Base-by-base conservation (phyloP, 345 rosid genomes). In the Noccaea bulbosa region DNA sequence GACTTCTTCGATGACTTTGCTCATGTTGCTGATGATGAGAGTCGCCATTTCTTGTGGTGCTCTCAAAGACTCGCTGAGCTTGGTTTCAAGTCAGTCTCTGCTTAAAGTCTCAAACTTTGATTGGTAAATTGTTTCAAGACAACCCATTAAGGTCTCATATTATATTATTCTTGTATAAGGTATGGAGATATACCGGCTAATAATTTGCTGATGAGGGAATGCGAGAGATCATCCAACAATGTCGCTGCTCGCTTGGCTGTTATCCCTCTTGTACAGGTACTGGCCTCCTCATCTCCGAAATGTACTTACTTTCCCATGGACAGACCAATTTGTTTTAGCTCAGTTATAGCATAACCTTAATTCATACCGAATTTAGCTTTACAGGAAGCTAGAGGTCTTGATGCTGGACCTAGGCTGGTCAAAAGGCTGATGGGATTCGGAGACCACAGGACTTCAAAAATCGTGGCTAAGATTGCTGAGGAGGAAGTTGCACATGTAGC, bases 401-500 rank as follows among this genome's bases (percentile, higher is more conserved):
- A 93, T 79, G 97, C 98, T 73, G 98, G 97, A 73, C 97, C 97
- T 53, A 89, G 98, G 56, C 81, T 93, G 49, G 97, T 90, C 62
- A 85, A 91, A 77, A 91, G 76, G 67, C 67, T 93, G 82, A 80
- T 83, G 0, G 96, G 97, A 7, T 93, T 86, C 49, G 98, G 98
- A 59, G 97, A 93, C 78, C 74, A 76, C 12, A 85, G 77, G 74
- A 87, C 96, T 54, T 91, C 98, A 17, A 80, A 81, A 53, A 76
- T 91, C 8, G 96, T 93, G 52, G 89, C 81, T 50, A 81, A 74
- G 79, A 91, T 93, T 16, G 91, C 97, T 14, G 90, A 87, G 4
- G 98, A 93, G 75, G 98, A 93, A 87, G 80, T 84, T 41, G 98
- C 97, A 49, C 98, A 91, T 82, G 98, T 91, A 35, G 96, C 97